These are phyloP conservation scores for Alternaria solani DNA, from an alignment of 2,329 filamentous ascomycete species.

Conservation along the genomic window DNA sequence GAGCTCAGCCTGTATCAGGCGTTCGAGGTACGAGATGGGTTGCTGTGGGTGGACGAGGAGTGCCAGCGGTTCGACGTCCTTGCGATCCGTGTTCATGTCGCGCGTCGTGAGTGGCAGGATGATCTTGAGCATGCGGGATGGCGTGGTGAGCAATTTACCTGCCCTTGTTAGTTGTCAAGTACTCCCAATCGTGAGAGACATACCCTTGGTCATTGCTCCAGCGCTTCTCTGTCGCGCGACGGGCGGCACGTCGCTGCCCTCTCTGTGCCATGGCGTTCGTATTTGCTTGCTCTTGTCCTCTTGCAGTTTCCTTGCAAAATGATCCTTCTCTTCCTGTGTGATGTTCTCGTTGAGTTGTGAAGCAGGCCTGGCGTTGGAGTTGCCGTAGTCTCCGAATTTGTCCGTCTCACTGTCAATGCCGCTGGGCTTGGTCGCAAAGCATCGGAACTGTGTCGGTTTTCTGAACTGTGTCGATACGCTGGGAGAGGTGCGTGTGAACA, in stretches of 20 bases:
- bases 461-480: constrained; percentile 2
- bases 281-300: constrained; percentile 64
- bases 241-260: constrained; percentile 67
- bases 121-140: constrained; percentile 80
- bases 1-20: constrained; percentile 86
- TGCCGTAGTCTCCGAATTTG: constrained; percentile 34
- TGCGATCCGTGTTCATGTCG: constrained; percentile 67
- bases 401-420: constrained; percentile 19
- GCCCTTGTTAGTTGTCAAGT: constrained; percentile 12
- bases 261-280: constrained; percentile 71
- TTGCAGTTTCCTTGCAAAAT: constrained; percentile 54
- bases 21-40: constrained; percentile 87
- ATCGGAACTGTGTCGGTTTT: constrained; percentile 7
- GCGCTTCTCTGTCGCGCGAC: constrained; percentile 61
- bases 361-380: constrained; percentile 49
- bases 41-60: constrained; percentile 89
- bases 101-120: constrained; percentile 75
- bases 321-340: constrained; percentile 55
- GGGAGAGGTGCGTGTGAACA: constrained; percentile 9
- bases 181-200: background rate
- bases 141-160: constrained; percentile 83
- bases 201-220: constrained; percentile 71
- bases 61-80: constrained; percentile 82
- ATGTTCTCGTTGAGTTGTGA: constrained; percentile 55
- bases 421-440: background rate